Evolutionary conservation across 768 basidiomycete genomes (phyloP).

Genomic region (Collybia sordida): DNA sequence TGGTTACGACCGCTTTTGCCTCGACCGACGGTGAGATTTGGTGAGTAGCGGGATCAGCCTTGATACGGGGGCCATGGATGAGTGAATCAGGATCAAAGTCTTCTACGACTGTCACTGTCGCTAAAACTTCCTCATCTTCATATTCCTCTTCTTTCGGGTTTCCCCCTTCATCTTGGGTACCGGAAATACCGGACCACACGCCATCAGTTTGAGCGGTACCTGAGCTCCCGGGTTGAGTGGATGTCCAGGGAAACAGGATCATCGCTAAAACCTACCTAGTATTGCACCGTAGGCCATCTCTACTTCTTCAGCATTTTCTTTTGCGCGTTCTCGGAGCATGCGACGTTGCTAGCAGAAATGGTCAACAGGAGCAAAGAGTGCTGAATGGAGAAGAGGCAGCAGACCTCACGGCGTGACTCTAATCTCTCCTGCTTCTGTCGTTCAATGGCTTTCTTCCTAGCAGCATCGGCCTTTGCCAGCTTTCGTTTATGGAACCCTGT

Average conservation of each 20-base stretch:
- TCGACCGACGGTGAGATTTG: neutral
- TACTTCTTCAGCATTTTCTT: constrained; percentile 73
- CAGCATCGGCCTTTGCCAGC: constrained; percentile 75
- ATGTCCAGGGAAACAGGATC: constrained; percentile 8
- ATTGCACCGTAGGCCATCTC: constrained; percentile 69
- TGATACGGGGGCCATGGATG: constrained; percentile 43
- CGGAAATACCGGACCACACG: constrained; percentile 47
- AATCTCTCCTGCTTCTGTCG: constrained; percentile 75
- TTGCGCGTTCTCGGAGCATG: constrained; percentile 74
- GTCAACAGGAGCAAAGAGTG: neutral
- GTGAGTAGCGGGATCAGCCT: neutral
- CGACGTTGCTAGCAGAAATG: constrained; percentile 62
- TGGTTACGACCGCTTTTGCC: neutral
- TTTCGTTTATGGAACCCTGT: constrained; percentile 96
- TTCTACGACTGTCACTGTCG: constrained; percentile 89
- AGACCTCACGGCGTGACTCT: constrained; percentile 77
- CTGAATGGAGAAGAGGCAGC: constrained; percentile 17
- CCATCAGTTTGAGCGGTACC: constrained; percentile 42
- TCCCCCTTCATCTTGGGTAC: constrained; percentile 22
- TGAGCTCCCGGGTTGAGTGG: constrained; percentile 11
- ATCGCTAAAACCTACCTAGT: constrained; percentile 33
- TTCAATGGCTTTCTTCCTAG: constrained; percentile 70
- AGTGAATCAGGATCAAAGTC: constrained; percentile 79
- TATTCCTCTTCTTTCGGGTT: constrained; percentile 65
- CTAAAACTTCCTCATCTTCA: constrained; percentile 80